Percentiles rank a stretch among this genome's conserved stretches.
These are phyloP conservation scores for Eucalyptus caleyi DNA, from an alignment of 345 rosid genomes.

Conservation along the genomic window DNA sequence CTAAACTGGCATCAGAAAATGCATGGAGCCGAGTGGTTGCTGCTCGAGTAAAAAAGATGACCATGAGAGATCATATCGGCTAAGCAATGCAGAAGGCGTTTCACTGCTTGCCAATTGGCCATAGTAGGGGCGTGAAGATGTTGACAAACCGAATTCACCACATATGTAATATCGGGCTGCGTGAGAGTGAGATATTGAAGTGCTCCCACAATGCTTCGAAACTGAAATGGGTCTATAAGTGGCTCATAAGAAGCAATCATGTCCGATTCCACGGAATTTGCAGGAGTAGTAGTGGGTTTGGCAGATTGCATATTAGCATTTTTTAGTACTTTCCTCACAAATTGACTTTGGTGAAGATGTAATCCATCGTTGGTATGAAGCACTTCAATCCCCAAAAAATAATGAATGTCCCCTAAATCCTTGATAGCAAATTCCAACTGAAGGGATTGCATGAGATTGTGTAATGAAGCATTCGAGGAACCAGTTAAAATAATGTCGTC, in stretches of 20 bases:
- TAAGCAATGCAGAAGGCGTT: background rate
- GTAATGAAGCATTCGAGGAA: background rate
- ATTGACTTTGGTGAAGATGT: background rate
- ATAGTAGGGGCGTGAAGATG: background rate
- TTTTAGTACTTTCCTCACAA: no score
- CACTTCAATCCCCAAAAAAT: background rate
- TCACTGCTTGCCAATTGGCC: background rate
- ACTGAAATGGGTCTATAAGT: background rate
- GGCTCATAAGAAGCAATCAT: background rate
- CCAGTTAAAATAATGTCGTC: background rate
- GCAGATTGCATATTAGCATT: background rate
- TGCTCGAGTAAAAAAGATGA: background rate
- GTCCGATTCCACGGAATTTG: background rate
- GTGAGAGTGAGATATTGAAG: background rate
- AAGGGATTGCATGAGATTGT: background rate
- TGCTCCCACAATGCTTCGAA: background rate
- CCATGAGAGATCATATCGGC: background rate
- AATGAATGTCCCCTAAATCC: background rate
- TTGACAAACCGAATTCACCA: background rate
- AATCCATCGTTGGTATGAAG: background rate
- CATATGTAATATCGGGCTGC: background rate
- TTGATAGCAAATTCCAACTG: background rate
- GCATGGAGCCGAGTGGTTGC: background rate
- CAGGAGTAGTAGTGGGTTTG: background rate
- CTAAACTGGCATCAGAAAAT: background rate